These are phyloP conservation scores for Epichloe typhina DNA, from an alignment of 2,329 filamentous ascomycete genomes.

Conservation along the genomic window DNA sequence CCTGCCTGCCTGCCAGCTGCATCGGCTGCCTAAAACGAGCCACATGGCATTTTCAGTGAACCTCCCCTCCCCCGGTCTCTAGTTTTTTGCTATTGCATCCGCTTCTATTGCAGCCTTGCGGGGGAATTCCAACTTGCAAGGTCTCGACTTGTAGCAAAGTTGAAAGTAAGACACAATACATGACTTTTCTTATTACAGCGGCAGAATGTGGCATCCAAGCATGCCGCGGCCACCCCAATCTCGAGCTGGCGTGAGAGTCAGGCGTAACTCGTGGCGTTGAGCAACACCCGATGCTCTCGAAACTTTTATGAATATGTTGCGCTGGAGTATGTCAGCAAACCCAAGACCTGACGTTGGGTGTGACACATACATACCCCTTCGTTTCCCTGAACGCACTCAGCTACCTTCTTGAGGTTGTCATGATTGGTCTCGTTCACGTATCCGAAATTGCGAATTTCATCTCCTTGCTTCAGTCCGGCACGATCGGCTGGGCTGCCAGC, in stretches of 20 bases:
- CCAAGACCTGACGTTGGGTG: background rate
- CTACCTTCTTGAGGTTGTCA: conserved; percentile 72
- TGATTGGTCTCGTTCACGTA: conserved; percentile 74
- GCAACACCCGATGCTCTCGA: conserved; percentile 33
- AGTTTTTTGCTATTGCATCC: background rate
- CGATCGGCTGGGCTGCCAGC: conserved; percentile 65
- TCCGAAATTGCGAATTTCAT: conserved; percentile 76
- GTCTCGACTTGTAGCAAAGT: background rate
- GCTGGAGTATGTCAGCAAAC: conserved; percentile 32
- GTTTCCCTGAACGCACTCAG: conserved; percentile 79
- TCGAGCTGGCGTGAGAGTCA: conserved; percentile 62
- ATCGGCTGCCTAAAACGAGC: background rate
- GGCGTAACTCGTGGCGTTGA: conserved; percentile 43
- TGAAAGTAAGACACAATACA: background rate
- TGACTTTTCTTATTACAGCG: conserved; percentile 41
- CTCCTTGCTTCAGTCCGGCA: conserved; percentile 69
- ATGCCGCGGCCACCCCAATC: conserved; percentile 86
- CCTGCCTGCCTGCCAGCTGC: background rate
- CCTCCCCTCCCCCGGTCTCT: too few relatives aligned
- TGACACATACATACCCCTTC: conserved; percentile 65
- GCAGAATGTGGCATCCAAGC: conserved; percentile 81
- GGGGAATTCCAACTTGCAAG: background rate
- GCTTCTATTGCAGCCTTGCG: background rate
- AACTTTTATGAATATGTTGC: conserved; percentile 55
- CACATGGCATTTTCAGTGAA: background rate